Conservation (phyloP, 2,329 filamentous ascomycete species). For the Phialocephala sp. region DNA sequence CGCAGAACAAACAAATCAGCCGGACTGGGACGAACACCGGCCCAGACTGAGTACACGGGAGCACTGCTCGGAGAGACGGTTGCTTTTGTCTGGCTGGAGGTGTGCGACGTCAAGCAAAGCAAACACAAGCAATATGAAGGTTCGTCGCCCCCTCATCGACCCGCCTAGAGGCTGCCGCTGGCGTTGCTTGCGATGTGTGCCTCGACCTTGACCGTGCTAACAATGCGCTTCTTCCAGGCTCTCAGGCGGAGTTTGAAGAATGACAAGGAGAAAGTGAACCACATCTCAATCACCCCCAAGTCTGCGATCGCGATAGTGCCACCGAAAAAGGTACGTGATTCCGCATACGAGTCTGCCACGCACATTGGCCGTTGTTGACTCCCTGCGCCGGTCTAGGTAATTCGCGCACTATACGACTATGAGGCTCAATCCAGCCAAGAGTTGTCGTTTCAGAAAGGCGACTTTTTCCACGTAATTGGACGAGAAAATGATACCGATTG, state of each 20-base stretch:
- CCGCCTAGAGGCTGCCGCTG: neutral
- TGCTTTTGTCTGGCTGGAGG: slow-evolving; percentile 24
- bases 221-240: slow-evolving; percentile 48
- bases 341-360: neutral
- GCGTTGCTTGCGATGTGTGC: slow-evolving; percentile 6
- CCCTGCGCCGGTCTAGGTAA: slow-evolving; percentile 67
- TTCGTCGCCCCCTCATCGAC: slow-evolving; percentile 20
- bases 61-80: slow-evolving; percentile 18
- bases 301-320: slow-evolving; percentile 73
- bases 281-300: slow-evolving; percentile 72
- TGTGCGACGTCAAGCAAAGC: slow-evolving; percentile 34
- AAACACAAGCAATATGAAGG: slow-evolving; percentile 39
- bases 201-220: slow-evolving; percentile 30
- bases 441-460: slow-evolving; percentile 89
- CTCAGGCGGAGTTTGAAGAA: slow-evolving; percentile 74
- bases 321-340: slow-evolving; percentile 68
- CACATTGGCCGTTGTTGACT: slow-evolving; percentile 18
- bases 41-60: slow-evolving; percentile 20
- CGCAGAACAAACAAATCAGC: slow-evolving; percentile 29
- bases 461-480: slow-evolving; percentile 98
- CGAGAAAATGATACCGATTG: slow-evolving; percentile 93
- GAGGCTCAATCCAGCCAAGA: slow-evolving; percentile 77
- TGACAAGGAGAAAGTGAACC: slow-evolving; percentile 68
- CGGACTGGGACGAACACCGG: slow-evolving; percentile 18
- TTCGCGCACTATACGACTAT: slow-evolving; percentile 95